phyloP scores from a whole-genome alignment of 257 asterid species.

The Oldenlandia corymbosa region DNA sequence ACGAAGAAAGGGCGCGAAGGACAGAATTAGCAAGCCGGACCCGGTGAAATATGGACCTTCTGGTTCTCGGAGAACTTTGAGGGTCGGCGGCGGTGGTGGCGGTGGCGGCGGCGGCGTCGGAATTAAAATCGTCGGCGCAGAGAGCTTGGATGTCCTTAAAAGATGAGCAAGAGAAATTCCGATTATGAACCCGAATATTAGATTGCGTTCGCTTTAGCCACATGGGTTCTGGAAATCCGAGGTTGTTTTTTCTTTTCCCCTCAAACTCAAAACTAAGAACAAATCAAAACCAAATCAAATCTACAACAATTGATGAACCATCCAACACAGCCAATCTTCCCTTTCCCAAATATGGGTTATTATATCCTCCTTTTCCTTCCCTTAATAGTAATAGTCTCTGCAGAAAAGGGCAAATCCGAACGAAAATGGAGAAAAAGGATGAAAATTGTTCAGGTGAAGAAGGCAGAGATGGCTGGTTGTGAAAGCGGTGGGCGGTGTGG shows the following conservation, averaged over 20 bases:
- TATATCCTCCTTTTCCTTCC: not conserved
- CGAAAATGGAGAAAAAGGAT: constrained; percentile 3
- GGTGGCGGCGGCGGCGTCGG: constrained; percentile 10
- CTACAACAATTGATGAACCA: not conserved
- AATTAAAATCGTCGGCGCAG: constrained; percentile 36
- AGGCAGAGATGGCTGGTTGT: constrained; percentile 17
- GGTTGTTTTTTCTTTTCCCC: not conserved
- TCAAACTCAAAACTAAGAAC: not conserved
- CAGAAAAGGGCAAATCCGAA: not conserved
- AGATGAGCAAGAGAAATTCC: constrained; percentile 62
- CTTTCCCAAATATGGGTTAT: not conserved
- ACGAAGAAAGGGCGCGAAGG: constrained; percentile 44
- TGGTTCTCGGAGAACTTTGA: no score
- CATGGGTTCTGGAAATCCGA: constrained; percentile 45
- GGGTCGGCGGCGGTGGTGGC: constrained; percentile 27
- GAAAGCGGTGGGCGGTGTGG: constrained; percentile 22
- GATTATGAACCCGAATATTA: constrained; percentile 36
- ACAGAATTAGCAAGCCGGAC: constrained; percentile 51
- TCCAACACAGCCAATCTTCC: constrained; percentile 6
- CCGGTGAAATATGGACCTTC: constrained; percentile 55
- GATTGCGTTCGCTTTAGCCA: constrained; percentile 73
- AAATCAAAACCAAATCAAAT: not conserved
- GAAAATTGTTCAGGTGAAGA: constrained; percentile 2
- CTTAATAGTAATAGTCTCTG: no score
- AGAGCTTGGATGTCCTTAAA: constrained; percentile 76